These are phyloP conservation scores for Yamadazyma buinensis DNA, from an alignment of 1,139 yeast species.

Conservation along the genomic window DNA sequence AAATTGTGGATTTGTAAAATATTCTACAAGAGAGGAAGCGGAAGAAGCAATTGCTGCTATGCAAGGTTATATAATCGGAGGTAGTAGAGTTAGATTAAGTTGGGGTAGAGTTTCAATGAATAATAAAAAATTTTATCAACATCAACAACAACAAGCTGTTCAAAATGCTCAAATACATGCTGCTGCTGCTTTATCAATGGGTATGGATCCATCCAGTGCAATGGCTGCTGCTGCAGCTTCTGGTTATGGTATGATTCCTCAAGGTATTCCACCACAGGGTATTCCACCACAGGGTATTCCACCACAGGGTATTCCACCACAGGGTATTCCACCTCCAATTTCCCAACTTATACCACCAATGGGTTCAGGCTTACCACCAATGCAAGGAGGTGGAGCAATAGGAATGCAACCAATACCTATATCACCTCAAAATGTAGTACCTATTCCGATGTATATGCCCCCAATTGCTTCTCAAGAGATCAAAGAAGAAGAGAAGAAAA, in stretches of 20 bases:
- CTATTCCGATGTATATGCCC: constrained; percentile 3
- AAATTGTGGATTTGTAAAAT: constrained; percentile 92
- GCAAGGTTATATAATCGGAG: constrained; percentile 92
- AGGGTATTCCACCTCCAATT: constrained; percentile 4
- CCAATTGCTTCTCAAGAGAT: constrained; percentile 1
- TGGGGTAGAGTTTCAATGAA: constrained; percentile 70
- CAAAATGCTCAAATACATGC: constrained; percentile 36
- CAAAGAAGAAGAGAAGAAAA: background rate
- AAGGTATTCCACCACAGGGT: constrained; percentile 10
- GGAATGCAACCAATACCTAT: constrained; percentile 1
- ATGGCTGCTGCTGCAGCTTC: constrained; percentile 20
- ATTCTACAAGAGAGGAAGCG: constrained; percentile 73
- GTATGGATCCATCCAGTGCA: constrained; percentile 25
- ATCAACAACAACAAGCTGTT: constrained; percentile 29
- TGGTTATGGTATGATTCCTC: constrained; percentile 9
- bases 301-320: constrained; percentile 10
- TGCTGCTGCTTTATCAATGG: constrained; percentile 34
- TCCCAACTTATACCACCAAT: constrained; percentile 2
- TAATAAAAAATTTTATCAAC: constrained; percentile 32
- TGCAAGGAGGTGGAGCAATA: background rate
- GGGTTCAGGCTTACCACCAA: background rate
- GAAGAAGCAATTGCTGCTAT: constrained; percentile 85
- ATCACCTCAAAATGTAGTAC: constrained; percentile 1
- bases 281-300: constrained; percentile 6
- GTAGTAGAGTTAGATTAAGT: constrained; percentile 76